Conservation (phyloP, 345 rosid genomes). For the Pistacia vera region DNA sequence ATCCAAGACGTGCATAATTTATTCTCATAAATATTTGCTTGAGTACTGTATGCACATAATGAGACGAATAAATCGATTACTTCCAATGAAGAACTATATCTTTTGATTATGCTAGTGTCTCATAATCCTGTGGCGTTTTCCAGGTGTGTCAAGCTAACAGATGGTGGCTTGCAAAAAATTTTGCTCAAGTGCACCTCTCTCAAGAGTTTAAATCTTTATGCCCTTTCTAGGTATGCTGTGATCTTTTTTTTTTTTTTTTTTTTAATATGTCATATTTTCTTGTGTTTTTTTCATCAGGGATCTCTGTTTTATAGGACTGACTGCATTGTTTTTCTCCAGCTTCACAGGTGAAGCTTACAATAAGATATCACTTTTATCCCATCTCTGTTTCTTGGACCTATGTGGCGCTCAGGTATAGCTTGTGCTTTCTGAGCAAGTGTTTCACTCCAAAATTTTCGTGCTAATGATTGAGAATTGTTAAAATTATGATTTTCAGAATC, state of each 20-base stretch:
- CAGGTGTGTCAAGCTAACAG: constrained; percentile 90
- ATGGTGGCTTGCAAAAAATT: constrained; percentile 70
- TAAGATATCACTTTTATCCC: constrained; percentile 59
- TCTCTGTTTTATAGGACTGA: constrained; percentile 14
- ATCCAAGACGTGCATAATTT: not conserved
- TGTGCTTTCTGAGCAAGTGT: constrained; percentile 16
- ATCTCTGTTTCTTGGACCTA: constrained; percentile 71
- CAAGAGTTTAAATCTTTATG: constrained; percentile 78
- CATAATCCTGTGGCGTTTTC: constrained; percentile 12
- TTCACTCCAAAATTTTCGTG: not conserved
- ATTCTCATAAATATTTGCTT: not conserved
- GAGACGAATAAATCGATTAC: not conserved
- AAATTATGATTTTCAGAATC: constrained; percentile 51
- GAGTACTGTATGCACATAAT: not conserved
- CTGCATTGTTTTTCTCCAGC: constrained; percentile 42
- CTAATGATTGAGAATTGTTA: constrained; percentile 14
- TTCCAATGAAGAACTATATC: not conserved
- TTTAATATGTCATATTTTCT: constrained; percentile 6
- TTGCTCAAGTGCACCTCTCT: constrained; percentile 64
- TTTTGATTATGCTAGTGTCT: not conserved
- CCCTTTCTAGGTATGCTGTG: constrained; percentile 67
- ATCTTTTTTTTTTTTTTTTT: not conserved
- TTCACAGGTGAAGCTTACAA: constrained; percentile 77
- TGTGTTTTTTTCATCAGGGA: not conserved
- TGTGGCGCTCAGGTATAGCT: constrained; percentile 92